phyloP scores from a whole-genome alignment of 2,329 filamentous ascomycete genomes.

The Pseudocercospora cruenta region DNA sequence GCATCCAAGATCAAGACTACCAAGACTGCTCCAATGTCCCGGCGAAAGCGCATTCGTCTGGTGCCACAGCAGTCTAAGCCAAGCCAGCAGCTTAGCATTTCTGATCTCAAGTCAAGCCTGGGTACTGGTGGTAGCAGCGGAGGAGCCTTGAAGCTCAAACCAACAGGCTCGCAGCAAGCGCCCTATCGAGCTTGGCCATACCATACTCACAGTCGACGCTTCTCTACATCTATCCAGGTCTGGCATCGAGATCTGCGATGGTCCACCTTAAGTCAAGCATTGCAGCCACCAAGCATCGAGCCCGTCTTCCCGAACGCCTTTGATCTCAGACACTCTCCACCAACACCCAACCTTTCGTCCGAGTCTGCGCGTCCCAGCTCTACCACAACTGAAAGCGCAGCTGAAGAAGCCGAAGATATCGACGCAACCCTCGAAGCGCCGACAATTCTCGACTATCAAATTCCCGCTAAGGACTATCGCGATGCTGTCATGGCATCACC shows the following conservation, averaged over 20 bases:
- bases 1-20: not conserved
- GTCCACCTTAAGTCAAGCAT: conserved; percentile 3
- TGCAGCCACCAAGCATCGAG: not conserved
- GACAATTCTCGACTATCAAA: conserved; percentile 30
- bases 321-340: not conserved
- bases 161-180: conserved; percentile 9
- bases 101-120: conserved; percentile 1
- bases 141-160: conserved; percentile 7
- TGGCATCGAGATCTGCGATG: conserved; percentile 5
- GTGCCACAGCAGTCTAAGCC: not conserved
- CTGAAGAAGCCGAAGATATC: not conserved
- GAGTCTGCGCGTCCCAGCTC: not conserved
- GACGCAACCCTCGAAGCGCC: conserved; percentile 16
- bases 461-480: conserved; percentile 32
- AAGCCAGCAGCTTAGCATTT: not conserved
- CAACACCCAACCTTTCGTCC: not conserved
- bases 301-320: not conserved
- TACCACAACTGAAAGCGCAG: not conserved
- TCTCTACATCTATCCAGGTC: not conserved
- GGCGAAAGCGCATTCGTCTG: not conserved
- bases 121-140: not conserved
- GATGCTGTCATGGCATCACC: conserved; percentile 34
- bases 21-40: not conserved
- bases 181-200: not conserved
- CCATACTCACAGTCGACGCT: not conserved